These are phyloP conservation scores for Psilocybe tampanensis DNA, from an alignment of 768 basidiomycete genomes.

Conservation along the genomic window DNA sequence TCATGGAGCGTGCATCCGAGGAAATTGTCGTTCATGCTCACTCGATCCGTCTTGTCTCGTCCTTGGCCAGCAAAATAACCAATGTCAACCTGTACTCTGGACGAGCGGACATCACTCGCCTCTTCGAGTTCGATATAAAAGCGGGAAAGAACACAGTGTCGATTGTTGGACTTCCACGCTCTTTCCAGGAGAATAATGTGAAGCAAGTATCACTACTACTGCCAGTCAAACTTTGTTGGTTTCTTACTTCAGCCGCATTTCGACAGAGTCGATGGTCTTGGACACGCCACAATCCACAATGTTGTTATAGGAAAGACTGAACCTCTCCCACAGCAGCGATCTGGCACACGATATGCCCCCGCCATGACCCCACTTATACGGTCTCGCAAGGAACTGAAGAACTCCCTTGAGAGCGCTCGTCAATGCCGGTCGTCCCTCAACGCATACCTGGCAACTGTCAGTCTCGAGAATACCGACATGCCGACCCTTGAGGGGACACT, in stretches of 20 bases:
- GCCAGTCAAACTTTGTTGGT: no score
- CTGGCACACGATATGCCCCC: conserved; percentile 11
- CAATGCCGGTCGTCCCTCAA: conserved; percentile 26
- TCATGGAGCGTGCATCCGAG: no score
- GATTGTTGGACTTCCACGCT: background rate
- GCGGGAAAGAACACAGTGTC: background rate
- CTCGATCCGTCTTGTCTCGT: background rate
- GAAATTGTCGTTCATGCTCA: no score
- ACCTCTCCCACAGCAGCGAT: background rate
- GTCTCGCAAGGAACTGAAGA: conserved; percentile 19
- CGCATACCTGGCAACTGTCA: conserved; percentile 31
- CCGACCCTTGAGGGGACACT: conserved; percentile 24
- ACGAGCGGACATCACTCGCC: background rate
- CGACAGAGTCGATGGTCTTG: conserved; percentile 13
- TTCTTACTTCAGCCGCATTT: no score
- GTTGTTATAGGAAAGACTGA: conserved; percentile 6
- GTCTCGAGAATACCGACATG: conserved; percentile 25
- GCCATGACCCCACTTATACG: conserved; percentile 15
- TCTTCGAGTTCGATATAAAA: background rate
- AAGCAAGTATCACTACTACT: no score
- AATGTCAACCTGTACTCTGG: background rate
- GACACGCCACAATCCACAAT: conserved; percentile 41
- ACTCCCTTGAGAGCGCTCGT: conserved; percentile 27
- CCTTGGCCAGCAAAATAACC: background rate
- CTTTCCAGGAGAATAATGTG: no score